Evolutionary conservation across 495 filamentous ascomycete species (phyloP).

Genomic region (Neurospora tetraspora): DNA sequence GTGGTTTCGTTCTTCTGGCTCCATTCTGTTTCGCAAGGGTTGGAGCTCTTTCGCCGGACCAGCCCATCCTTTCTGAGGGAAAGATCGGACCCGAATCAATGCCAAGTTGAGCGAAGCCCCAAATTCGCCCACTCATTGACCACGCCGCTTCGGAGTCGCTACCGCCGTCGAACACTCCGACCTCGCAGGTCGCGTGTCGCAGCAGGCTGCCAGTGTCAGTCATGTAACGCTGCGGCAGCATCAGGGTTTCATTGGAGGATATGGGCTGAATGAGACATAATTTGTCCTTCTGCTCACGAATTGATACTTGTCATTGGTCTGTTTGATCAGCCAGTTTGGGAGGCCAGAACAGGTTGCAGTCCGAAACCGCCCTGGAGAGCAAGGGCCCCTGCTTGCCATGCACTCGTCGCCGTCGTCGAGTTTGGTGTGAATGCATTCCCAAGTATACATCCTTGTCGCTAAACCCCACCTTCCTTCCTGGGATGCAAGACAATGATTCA

Average conservation of each 20-base stretch:
- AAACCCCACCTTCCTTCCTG: background rate
- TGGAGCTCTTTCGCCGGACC: background rate
- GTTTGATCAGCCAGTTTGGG: background rate
- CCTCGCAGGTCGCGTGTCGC: background rate
- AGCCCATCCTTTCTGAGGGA: background rate
- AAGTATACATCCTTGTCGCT: background rate
- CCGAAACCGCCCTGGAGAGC: background rate
- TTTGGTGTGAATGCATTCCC: background rate
- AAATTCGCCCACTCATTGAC: background rate
- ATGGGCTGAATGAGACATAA: background rate
- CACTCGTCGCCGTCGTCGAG: background rate
- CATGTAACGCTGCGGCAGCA: background rate
- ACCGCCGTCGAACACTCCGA: background rate
- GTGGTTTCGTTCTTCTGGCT: slow-evolving; percentile 7
- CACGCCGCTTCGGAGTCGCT: background rate
- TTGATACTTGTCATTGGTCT: background rate
- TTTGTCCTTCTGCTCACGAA: background rate
- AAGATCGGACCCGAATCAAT: background rate
- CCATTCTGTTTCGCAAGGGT: background rate
- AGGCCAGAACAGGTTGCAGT: background rate
- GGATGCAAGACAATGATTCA: background rate
- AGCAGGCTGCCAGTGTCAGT: background rate
- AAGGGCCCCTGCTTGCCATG: background rate
- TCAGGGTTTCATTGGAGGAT: background rate
- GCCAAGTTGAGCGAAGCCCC: background rate